Percentiles rank a stretch among this genome's conserved stretches.
Evolutionary conservation across 176 grass and related monocot genomes (phyloP).

Genomic region (Avena atlantica): DNA sequence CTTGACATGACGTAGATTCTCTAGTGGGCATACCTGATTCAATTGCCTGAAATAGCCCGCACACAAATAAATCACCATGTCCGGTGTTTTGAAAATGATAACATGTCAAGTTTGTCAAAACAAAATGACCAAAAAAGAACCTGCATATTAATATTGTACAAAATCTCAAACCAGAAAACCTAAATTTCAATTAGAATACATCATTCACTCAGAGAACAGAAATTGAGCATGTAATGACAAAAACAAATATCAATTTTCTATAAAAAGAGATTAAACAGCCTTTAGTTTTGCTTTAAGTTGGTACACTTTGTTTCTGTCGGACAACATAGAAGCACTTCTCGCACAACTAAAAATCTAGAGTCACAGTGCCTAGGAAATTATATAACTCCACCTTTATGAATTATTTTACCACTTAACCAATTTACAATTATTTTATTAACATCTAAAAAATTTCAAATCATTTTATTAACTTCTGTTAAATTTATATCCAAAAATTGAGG

Average conservation of each 20-base stretch:
- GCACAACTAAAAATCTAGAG: conserved; percentile 8
- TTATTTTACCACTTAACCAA: neutral
- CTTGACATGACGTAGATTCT: conserved; percentile 59
- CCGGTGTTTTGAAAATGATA: neutral
- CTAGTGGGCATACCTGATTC: conserved; percentile 55
- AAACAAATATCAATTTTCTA: neutral
- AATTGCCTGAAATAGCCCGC: conserved; percentile 42
- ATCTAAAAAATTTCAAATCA: neutral
- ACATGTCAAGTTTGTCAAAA: conserved; percentile 6
- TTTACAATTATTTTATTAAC: neutral
- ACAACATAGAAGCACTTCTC: neutral
- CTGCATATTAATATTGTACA: neutral
- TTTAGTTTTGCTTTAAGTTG: neutral
- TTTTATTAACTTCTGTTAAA: neutral
- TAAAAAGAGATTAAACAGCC: neutral
- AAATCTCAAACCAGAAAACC: neutral
- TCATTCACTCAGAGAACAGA: neutral
- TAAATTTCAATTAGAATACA: neutral
- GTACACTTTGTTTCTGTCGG: neutral
- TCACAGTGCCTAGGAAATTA: neutral
- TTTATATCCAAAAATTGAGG: neutral
- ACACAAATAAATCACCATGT: neutral
- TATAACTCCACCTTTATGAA: conserved; percentile 13
- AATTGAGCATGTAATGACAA: neutral
- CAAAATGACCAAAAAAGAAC: neutral